A percentile compares a stretch with the other conserved stretches of the same genome.
These are phyloP conservation scores for Strobilomyces dryophilus DNA, from an alignment of 768 basidiomycete genomes.

Conservation along the genomic window DNA sequence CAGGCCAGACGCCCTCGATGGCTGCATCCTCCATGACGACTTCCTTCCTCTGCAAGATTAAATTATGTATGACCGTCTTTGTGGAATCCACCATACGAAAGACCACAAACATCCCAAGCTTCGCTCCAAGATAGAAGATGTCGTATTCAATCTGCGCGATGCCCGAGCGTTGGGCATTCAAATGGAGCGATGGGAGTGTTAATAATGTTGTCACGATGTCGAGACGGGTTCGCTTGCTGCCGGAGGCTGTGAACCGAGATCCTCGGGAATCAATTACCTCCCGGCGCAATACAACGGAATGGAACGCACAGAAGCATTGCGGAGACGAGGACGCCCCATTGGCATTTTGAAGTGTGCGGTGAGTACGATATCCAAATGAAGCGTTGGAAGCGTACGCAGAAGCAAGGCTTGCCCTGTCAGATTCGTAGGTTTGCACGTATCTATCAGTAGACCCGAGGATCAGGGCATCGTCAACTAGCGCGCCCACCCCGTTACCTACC, in stretches of 20 bases:
- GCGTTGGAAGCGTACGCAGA: conserved; percentile 29
- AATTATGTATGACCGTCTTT: conserved; percentile 26
- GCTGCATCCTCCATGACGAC: conserved; percentile 26
- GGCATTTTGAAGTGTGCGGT: conserved; percentile 6
- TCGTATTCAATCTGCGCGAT: conserved; percentile 24
- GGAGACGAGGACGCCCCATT: background rate
- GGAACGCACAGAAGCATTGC: conserved; percentile 16
- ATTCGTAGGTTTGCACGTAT: conserved; percentile 30
- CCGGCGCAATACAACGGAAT: background rate
- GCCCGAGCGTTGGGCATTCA: background rate
- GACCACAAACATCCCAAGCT: conserved; percentile 26
- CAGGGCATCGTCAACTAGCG: background rate
- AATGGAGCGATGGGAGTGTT: conserved; percentile 25
- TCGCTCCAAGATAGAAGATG: conserved; percentile 27
- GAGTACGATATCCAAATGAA: conserved; percentile 29
- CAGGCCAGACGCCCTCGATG: conserved; percentile 28
- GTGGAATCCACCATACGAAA: conserved; percentile 17
- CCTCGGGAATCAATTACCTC: background rate
- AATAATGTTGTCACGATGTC: conserved; percentile 26
- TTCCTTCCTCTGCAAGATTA: conserved; percentile 29
- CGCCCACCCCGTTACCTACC: conserved; percentile 17
- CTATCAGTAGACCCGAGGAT: conserved; percentile 14
- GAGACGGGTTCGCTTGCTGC: conserved; percentile 22
- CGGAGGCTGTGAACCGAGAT: conserved; percentile 11
- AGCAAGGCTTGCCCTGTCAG: conserved; percentile 30